These are phyloP conservation scores for Adiantum capillusveneris DNA, from an alignment of 75 land plant species.

Conservation along the genomic window DNA sequence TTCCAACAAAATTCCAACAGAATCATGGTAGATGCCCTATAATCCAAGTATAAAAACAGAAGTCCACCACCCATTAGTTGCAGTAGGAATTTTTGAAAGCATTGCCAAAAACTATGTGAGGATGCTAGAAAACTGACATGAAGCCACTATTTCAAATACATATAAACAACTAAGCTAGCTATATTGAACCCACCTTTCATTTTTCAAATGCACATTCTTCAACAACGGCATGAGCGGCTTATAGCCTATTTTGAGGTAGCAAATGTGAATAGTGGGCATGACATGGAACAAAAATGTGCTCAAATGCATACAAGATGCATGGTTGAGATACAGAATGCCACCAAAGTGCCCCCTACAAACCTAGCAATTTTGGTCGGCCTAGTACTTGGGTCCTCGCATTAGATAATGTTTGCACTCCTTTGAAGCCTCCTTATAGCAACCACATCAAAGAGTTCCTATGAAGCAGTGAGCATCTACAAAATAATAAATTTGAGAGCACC, in stretches of 20 bases:
- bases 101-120: too few relatives aligned
- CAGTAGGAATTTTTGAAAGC: too few relatives aligned
- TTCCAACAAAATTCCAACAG: too few relatives aligned
- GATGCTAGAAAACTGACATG: too few relatives aligned
- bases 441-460: slow-evolving; percentile 23
- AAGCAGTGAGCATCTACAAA: slow-evolving; percentile 36
- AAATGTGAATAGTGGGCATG: too few relatives aligned
- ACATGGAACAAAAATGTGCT: too few relatives aligned
- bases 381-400: slow-evolving; percentile 29
- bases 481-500: neutral
- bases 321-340: too few relatives aligned
- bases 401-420: slow-evolving; percentile 14
- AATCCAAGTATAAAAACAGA: slow-evolving; percentile 26
- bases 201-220: neutral
- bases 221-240: too few relatives aligned
- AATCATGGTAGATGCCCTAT: slow-evolving; percentile 39
- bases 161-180: too few relatives aligned
- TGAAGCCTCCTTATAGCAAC: slow-evolving; percentile 20
- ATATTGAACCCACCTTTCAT: too few relatives aligned
- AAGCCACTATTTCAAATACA: neutral
- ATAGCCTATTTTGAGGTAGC: too few relatives aligned
- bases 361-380: slow-evolving; percentile 30
- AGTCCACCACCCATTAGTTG: neutral
- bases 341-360: neutral
- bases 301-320: neutral